A percentile compares a stretch with the other conserved stretches of the same genome.
Evolutionary conservation across 202 grass and related monocot species (phyloP).

Genomic region (Dendrocalamus latiflorus): DNA sequence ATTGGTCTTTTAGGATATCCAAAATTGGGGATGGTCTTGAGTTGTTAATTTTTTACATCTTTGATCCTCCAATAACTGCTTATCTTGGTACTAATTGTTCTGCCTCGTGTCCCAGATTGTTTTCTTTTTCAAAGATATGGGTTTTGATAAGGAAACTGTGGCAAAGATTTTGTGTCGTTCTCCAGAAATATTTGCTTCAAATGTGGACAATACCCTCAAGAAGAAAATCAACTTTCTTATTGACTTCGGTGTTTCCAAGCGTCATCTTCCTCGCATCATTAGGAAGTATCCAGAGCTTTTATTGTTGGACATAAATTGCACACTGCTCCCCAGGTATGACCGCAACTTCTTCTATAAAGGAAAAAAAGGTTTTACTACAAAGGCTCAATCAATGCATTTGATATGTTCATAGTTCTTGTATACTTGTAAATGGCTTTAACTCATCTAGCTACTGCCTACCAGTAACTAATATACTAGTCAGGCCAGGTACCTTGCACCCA

Average conservation of each 20-base stretch:
- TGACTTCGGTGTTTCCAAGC: slow-evolving; percentile 67
- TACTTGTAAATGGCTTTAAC: neutral
- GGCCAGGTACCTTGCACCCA: neutral
- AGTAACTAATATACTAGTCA: neutral
- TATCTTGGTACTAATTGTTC: neutral
- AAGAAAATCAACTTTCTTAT: slow-evolving; percentile 74
- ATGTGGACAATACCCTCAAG: slow-evolving; percentile 66
- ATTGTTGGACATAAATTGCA: slow-evolving; percentile 65
- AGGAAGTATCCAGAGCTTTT: slow-evolving; percentile 86
- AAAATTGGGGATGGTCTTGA: neutral
- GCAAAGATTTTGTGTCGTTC: slow-evolving; percentile 58
- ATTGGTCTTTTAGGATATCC: neutral
- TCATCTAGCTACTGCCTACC: neutral
- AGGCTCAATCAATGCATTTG: neutral
- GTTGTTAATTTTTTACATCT: neutral
- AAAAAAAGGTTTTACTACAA: neutral
- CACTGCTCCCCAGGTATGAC: slow-evolving; percentile 72
- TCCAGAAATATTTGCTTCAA: slow-evolving; percentile 78
- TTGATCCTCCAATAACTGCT: neutral
- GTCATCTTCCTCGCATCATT: slow-evolving; percentile 65
- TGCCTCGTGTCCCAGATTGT: slow-evolving; percentile 36
- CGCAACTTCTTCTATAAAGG: neutral
- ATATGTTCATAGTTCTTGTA: neutral
- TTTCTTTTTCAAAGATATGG: slow-evolving; percentile 62
- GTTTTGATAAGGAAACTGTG: slow-evolving; percentile 50